These are phyloP conservation scores for Zygosaccharomyces pseudobailii DNA, from an alignment of 1,139 yeast species.

Conservation along the genomic window DNA sequence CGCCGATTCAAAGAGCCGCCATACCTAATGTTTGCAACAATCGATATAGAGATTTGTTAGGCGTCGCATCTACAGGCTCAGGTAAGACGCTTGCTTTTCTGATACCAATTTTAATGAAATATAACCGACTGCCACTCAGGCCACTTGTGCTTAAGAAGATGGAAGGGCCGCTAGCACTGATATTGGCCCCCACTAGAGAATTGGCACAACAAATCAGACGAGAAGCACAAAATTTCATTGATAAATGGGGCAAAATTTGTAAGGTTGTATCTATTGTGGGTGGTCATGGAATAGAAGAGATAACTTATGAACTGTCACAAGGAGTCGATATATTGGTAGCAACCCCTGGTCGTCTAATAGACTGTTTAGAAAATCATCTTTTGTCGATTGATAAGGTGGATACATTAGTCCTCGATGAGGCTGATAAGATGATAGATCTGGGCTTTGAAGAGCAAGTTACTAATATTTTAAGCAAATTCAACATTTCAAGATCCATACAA, in stretches of 20 bases:
- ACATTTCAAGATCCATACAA: conserved; percentile 39
- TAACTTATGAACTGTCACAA: conserved; percentile 50
- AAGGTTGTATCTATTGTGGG: conserved; percentile 73
- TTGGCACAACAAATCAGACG: conserved; percentile 78
- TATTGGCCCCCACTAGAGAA: conserved; percentile 91
- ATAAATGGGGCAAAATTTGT: conserved; percentile 38
- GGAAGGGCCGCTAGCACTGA: conserved; percentile 63
- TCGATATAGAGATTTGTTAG: conserved; percentile 57
- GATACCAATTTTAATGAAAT: conserved; percentile 63
- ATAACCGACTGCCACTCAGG: conserved; percentile 39
- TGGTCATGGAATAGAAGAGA: conserved; percentile 80
- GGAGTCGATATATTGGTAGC: conserved; percentile 87
- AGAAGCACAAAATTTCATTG: conserved; percentile 55
- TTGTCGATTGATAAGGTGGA: conserved; percentile 57
- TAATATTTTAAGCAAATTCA: conserved; percentile 43
- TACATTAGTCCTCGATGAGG: conserved; percentile 82
- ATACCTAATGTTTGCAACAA: conserved; percentile 64
- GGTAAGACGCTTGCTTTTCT: conserved; percentile 88
- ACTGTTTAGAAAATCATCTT: conserved; percentile 65
- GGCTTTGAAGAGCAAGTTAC: conserved; percentile 84
- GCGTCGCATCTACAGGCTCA: conserved; percentile 95
- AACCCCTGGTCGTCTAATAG: conserved; percentile 88
- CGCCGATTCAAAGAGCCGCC: conserved; percentile 87
- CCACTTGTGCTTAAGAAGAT: conserved; percentile 38
- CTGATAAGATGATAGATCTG: conserved; percentile 91